Evolutionary conservation across 169 alveolate genomes (phyloP).

Genomic region (Eimeria mitis): DNA sequence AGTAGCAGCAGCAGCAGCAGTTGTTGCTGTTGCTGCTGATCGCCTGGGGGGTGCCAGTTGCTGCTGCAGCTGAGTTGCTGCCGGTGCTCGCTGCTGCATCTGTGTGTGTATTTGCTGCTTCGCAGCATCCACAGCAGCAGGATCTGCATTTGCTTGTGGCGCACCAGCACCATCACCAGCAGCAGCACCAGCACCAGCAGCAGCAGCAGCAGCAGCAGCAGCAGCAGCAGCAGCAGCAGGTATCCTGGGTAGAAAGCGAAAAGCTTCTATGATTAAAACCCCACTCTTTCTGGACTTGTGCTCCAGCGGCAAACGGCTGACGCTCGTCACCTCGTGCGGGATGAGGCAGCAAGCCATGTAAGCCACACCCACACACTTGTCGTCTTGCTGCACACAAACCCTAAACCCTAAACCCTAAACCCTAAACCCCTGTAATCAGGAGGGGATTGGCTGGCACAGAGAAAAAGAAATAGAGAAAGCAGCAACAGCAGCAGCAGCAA

Average conservation of each 20-base stretch:
- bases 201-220: constrained; percentile 40
- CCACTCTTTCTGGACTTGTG: constrained; percentile 38
- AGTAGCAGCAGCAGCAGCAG: constrained; percentile 8
- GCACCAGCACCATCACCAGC: constrained; percentile 2
- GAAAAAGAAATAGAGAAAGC: not conserved
- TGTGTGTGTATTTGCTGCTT: not conserved
- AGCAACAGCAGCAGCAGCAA: not conserved
- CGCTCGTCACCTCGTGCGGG: constrained; percentile 35
- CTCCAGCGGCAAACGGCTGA: constrained; percentile 23
- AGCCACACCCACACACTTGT: constrained; percentile 44
- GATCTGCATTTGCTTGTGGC: too few species aligned
- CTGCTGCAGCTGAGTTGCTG: not conserved
- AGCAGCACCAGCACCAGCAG: constrained; percentile 15
- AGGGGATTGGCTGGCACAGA: not conserved
- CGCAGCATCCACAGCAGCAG: not conserved
- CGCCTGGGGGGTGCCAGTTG: not conserved
- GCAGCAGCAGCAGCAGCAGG: constrained; percentile 52
- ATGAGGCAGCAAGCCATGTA: constrained; percentile 44
- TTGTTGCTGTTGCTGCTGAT: not conserved
- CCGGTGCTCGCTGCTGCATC: not conserved
- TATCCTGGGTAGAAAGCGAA: constrained; percentile 15
- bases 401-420: not conserved
- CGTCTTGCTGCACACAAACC: constrained; percentile 46
- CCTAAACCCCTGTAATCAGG: not conserved
- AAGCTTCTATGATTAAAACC: not conserved